Evolutionary conservation across 768 basidiomycete genomes (phyloP).

Genomic region (Xanthoconium purpureum): DNA sequence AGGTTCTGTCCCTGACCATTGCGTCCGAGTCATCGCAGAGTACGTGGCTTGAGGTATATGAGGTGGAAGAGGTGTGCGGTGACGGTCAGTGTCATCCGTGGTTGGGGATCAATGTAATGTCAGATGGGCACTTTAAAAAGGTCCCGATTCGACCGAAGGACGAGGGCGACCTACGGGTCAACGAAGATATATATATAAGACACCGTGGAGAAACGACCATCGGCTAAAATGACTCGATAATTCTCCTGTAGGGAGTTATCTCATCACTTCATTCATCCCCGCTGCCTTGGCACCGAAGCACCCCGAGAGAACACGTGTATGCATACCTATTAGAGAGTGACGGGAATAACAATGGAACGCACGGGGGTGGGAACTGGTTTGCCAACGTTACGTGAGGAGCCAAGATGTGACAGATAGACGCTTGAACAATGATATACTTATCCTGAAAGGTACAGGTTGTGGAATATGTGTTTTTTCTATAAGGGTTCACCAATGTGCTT

Average conservation of each 20-base stretch:
- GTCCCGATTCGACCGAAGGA: slow-evolving; percentile 1
- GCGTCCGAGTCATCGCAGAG: slow-evolving; percentile 10
- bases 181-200: slow-evolving; percentile 23
- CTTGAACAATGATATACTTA: slow-evolving; percentile 4
- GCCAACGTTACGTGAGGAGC: slow-evolving; percentile 19
- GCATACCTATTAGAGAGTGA: slow-evolving; percentile 17
- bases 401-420: slow-evolving; percentile 14
- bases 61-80: not conserved
- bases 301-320: slow-evolving; percentile 12
- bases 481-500: not conserved
- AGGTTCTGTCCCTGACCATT: slow-evolving; percentile 6
- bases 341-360: slow-evolving; percentile 7
- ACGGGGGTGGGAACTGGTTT: slow-evolving; percentile 19
- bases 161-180: not conserved
- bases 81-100: slow-evolving; percentile 7
- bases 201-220: slow-evolving; percentile 8
- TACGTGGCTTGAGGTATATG: not conserved
- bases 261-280: slow-evolving; percentile 14
- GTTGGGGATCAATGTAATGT: slow-evolving; percentile 9
- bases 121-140: slow-evolving; percentile 15
- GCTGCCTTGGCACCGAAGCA: slow-evolving; percentile 16
- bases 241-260: slow-evolving; percentile 11
- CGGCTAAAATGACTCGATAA: slow-evolving; percentile 11
- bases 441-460: not conserved
- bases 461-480: not conserved